These are phyloP conservation scores for Phytophthora cactorum DNA, from an alignment of 352 stramenopile species.

Conservation along the genomic window DNA sequence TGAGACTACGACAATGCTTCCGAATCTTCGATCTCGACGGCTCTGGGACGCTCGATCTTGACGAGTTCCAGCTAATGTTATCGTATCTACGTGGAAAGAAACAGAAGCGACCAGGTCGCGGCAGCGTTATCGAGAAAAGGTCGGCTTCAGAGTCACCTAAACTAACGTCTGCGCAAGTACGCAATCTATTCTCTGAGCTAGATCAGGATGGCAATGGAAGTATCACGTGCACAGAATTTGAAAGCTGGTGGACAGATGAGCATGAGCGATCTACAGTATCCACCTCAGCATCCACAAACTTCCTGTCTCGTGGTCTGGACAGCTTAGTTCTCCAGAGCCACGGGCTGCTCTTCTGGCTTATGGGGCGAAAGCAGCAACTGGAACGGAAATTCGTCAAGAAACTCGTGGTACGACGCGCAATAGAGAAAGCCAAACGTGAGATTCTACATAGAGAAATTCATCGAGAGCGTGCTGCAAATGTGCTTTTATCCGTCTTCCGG, in stretches of 20 bases:
- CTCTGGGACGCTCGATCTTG: constrained; percentile 51
- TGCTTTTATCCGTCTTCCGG: constrained; percentile 15
- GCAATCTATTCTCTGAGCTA: constrained; percentile 48
- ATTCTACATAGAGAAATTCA: constrained; percentile 28
- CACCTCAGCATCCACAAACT: constrained; percentile 42
- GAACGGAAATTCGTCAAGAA: constrained; percentile 65
- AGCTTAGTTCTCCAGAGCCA: constrained; percentile 48
- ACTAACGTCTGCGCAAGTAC: constrained; percentile 39
- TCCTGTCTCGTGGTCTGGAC: constrained; percentile 41
- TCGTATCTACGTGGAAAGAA: constrained; percentile 47
- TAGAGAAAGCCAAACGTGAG: constrained; percentile 35
- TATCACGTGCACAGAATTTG: constrained; percentile 44
- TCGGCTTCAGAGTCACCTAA: constrained; percentile 18
- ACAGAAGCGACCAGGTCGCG: neutral
- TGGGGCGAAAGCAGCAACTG: constrained; percentile 50
- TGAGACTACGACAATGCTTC: constrained; percentile 52
- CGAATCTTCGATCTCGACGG: constrained; percentile 53
- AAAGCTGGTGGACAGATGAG: constrained; percentile 45
- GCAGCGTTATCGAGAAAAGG: constrained; percentile 5
- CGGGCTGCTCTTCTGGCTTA: constrained; percentile 53
- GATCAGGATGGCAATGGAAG: constrained; percentile 39
- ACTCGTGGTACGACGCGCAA: constrained; percentile 39
- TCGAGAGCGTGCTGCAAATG: constrained; percentile 1
- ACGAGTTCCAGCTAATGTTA: constrained; percentile 60
- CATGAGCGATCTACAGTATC: constrained; percentile 20